Percentiles rank a stretch among this genome's conserved stretches.
These are phyloP conservation scores for Aspergillus thermomutatus DNA, from an alignment of 2,329 filamentous ascomycete genomes.

Conservation along the genomic window DNA sequence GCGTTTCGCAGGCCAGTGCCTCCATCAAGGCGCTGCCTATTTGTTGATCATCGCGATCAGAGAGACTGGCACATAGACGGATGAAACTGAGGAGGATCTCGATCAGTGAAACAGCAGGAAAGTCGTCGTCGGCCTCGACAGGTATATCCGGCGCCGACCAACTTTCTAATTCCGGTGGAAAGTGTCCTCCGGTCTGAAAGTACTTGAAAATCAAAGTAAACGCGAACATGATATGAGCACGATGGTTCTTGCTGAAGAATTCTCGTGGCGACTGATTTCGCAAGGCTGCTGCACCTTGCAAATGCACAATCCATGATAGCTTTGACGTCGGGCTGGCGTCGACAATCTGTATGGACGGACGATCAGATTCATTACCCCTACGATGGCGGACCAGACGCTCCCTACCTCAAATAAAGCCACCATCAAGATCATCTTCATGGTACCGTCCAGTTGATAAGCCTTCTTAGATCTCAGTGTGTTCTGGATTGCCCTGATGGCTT, in stretches of 20 bases:
- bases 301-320: slow-evolving; percentile 19
- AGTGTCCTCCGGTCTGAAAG: slow-evolving; percentile 9
- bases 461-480: slow-evolving; percentile 1
- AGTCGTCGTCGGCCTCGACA: background rate
- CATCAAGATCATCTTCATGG: slow-evolving; percentile 18
- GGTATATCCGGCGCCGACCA: slow-evolving; percentile 10
- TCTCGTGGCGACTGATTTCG: slow-evolving; percentile 6
- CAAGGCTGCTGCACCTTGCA: slow-evolving; percentile 19
- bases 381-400: background rate
- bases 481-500: slow-evolving; percentile 14
- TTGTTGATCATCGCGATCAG: background rate
- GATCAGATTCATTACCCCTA: background rate
- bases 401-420: slow-evolving; percentile 22
- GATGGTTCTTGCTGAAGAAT: too few species aligned
- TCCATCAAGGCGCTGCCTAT: slow-evolving; percentile 1
- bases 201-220: slow-evolving; percentile 18
- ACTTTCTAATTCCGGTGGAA: slow-evolving; percentile 10
- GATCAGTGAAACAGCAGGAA: slow-evolving; percentile 12
- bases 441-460: background rate
- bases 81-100: slow-evolving; percentile 21
- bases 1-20: slow-evolving; percentile 12
- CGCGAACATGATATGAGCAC: too few species aligned
- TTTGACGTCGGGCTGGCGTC: slow-evolving; percentile 12
- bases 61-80: slow-evolving; percentile 4
- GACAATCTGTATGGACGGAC: slow-evolving; percentile 15